Conservation (phyloP, 768 basidiomycete species). For the Peribolospora kevripleyi region DNA sequence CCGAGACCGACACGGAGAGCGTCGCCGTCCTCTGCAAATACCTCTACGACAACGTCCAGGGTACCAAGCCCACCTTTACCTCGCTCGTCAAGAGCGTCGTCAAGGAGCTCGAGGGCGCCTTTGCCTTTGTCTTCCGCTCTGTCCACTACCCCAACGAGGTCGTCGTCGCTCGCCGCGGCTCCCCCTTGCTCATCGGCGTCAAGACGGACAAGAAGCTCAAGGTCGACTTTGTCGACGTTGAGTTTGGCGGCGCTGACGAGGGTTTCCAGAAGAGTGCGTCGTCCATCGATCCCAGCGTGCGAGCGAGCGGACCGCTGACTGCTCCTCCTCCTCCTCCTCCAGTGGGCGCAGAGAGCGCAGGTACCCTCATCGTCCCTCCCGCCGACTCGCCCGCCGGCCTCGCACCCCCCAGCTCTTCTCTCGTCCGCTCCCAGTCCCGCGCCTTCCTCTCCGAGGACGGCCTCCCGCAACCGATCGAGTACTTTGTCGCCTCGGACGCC, state of each 20-base stretch:
- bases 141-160: slow-evolving; percentile 83
- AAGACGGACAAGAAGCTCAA: slow-evolving; percentile 99
- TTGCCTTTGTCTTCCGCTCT: slow-evolving; percentile 98
- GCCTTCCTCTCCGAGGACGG: slow-evolving; percentile 98
- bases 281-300: neutral
- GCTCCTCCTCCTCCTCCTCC: neutral
- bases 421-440: slow-evolving; percentile 78
- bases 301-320: neutral
- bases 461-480: slow-evolving; percentile 93
- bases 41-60: slow-evolving; percentile 75
- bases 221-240: slow-evolving; percentile 98
- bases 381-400: slow-evolving; percentile 21
- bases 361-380: slow-evolving; percentile 38
- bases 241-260: slow-evolving; percentile 49
- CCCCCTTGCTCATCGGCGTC: slow-evolving; percentile 86
- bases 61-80: slow-evolving; percentile 66
- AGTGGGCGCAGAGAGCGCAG: slow-evolving; percentile 21
- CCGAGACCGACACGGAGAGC: slow-evolving; percentile 93
- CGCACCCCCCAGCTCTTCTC: slow-evolving; percentile 35
- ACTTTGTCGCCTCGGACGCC: slow-evolving; percentile 96
- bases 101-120: slow-evolving; percentile 94
- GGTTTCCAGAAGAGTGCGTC: slow-evolving; percentile 25
- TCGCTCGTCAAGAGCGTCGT: slow-evolving; percentile 80
- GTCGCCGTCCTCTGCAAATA: slow-evolving; percentile 92
- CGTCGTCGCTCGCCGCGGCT: slow-evolving; percentile 87